Conservation (phyloP, 2,329 filamentous ascomycete species). For the Colletotrichum limetticola region DNA sequence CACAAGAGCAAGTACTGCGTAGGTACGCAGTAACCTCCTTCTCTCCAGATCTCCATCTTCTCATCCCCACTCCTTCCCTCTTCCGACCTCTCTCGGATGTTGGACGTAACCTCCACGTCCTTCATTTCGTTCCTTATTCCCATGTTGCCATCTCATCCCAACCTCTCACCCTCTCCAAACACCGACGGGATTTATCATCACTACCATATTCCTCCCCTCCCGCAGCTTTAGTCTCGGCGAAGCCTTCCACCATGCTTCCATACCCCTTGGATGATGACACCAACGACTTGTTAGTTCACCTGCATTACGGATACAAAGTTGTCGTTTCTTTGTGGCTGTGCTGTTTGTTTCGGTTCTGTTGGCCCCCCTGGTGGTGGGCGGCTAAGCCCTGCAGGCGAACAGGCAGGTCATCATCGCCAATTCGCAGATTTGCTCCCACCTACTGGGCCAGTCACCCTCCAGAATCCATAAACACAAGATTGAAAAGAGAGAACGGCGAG, state of each 20-base stretch:
- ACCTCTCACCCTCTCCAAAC: background rate
- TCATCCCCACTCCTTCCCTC: slow-evolving; percentile 22
- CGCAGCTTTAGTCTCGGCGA: slow-evolving; percentile 15
- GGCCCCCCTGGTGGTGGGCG: background rate
- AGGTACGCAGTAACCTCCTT: background rate
- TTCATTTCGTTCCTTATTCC: background rate
- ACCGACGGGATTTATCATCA: background rate
- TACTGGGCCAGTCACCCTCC: background rate
- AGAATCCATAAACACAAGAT: background rate
- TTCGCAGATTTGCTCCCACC: background rate
- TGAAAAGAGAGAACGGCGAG: slow-evolving; percentile 7
- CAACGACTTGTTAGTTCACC: background rate
- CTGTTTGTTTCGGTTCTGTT: background rate
- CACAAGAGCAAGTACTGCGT: background rate
- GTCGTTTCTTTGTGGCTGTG: slow-evolving; percentile 24
- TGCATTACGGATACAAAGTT: no score
- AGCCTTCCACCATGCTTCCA: slow-evolving; percentile 13
- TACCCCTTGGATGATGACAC: slow-evolving; percentile 3
- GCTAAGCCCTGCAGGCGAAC: slow-evolving; percentile 18
- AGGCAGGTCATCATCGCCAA: slow-evolving; percentile 2
- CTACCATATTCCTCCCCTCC: background rate
- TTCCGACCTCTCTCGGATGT: background rate
- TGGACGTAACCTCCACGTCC: background rate
- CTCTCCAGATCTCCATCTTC: slow-evolving; percentile 14
- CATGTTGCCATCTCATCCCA: background rate